Base-by-base conservation (phyloP, 202 grass and related monocot genomes). In the Setaria viridis region DNA sequence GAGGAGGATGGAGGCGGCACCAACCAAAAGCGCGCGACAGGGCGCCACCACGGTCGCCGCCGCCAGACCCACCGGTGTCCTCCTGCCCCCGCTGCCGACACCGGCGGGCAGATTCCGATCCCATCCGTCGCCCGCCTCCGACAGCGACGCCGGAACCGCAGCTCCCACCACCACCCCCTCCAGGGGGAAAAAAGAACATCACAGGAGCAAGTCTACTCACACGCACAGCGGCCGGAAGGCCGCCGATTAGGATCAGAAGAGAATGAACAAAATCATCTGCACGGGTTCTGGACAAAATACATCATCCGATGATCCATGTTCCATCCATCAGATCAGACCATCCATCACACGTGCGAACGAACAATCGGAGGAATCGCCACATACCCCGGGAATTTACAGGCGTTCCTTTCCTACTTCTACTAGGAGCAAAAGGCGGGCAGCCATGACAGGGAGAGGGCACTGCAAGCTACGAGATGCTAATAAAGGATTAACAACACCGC, bases 61-160 rank as follows among this genome's bases (percentile, higher is more conserved):
- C 11, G 75, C 80, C 65, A 74, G 85, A 64, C 86, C 92, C 90
- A 88, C 77, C 74, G 70, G 50, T 80, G 82, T 76, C 87, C 15
- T 75, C 45, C 86, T 90, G 91, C 81, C 79, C 88, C 85, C 81
- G 81, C 83, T 97, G 85, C 94, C 92, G 94, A 97, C 94, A 94
- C 45, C 62, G 49, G 16, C 14, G 12, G 88, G 45, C 80, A 85
- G 57, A 42, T 72, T 37, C 58, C 85, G 20, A 62, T 70, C 67
- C 67, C 80, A 20, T 59, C 66, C 48, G 12, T 68, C 71, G 67
- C 53, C 73, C 74, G 76, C 50, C 72, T 6, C 32, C 68, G 81
- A 78, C 68, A 85, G 76, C 85, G 89, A 82, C 84, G 76, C 74
- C 78, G 70, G 67, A 85, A 87, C 85, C 85, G 25, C 76, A 25